A percentile compares a stretch with the other conserved stretches of the same genome.
Evolutionary conservation across 2,329 filamentous ascomycete species (phyloP).

Genomic region (Calycina marina): DNA sequence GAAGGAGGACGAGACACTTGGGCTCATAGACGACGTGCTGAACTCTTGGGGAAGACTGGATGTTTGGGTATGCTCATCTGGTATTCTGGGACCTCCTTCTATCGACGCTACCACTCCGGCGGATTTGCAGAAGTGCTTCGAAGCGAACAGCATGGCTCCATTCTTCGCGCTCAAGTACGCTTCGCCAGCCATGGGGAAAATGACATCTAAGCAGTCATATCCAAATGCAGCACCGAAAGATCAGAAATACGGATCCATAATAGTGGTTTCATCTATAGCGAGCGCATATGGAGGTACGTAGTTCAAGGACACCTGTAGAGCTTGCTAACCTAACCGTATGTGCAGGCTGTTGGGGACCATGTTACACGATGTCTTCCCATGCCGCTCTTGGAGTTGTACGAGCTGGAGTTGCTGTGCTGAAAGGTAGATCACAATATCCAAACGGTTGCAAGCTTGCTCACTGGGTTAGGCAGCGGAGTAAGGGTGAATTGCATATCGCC

Average conservation of each 20-base stretch:
- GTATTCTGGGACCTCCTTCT: slow-evolving; percentile 39
- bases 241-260: slow-evolving; percentile 43
- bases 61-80: slow-evolving; percentile 44
- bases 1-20: slow-evolving; percentile 44
- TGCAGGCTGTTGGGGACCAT: slow-evolving; percentile 43
- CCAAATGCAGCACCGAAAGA: slow-evolving; percentile 46
- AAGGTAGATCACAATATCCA: slow-evolving; percentile 23
- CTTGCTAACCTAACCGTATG: too few relatives aligned
- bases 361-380: slow-evolving; percentile 45
- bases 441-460: background rate
- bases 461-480: slow-evolving; percentile 31
- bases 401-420: slow-evolving; percentile 40
- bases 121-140: slow-evolving; percentile 42
- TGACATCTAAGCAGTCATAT: slow-evolving; percentile 37
- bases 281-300: slow-evolving; percentile 28
- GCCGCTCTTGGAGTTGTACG: slow-evolving; percentile 46
- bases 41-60: slow-evolving; percentile 45
- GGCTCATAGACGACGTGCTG: slow-evolving; percentile 46
- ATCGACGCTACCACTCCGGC: slow-evolving; percentile 40
- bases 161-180: slow-evolving; percentile 53
- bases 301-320: too few relatives aligned
- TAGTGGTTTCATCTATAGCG: slow-evolving; percentile 44
- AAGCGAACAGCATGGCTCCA: slow-evolving; percentile 44
- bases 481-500: slow-evolving; percentile 39
- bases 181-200: slow-evolving; percentile 47